Conservation (phyloP, 768 basidiomycete species). For the Leccinum uliginosum region DNA sequence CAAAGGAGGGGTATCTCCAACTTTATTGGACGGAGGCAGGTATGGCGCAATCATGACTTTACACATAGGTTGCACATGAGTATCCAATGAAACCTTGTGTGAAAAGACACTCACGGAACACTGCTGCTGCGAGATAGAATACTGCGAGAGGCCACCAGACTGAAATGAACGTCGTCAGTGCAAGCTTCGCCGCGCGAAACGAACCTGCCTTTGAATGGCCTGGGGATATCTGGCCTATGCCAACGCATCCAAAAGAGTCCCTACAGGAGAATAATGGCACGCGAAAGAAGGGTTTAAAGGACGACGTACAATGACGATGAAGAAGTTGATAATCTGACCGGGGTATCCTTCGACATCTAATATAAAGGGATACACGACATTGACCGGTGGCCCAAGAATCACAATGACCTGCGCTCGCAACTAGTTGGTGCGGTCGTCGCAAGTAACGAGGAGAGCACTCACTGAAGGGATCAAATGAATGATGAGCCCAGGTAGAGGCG, state of each 20-base stretch:
- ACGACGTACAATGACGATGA: slow-evolving; percentile 47
- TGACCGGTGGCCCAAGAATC: slow-evolving; percentile 50
- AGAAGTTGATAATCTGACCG: slow-evolving; percentile 50
- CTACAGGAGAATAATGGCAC: slow-evolving; percentile 15
- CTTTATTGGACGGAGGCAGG: slow-evolving; percentile 46
- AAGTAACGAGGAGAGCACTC: slow-evolving; percentile 1
- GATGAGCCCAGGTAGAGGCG: slow-evolving; percentile 52
- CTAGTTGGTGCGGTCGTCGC: not conserved
- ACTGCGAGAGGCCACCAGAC: slow-evolving; percentile 55
- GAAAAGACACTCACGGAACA: slow-evolving; percentile 40
- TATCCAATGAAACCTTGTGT: slow-evolving; percentile 1
- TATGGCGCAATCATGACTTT: slow-evolving; percentile 55
- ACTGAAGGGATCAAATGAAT: slow-evolving; percentile 53
- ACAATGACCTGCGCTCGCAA: slow-evolving; percentile 39
- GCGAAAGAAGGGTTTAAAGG: too few species aligned
- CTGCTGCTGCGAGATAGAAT: slow-evolving; percentile 49
- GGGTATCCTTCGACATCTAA: slow-evolving; percentile 51
- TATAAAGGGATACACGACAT: slow-evolving; percentile 57
- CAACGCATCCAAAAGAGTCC: slow-evolving; percentile 56
- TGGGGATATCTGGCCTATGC: slow-evolving; percentile 39
- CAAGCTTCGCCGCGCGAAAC: not conserved
- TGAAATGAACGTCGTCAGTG: slow-evolving; percentile 7
- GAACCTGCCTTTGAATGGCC: slow-evolving; percentile 50
- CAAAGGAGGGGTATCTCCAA: slow-evolving; percentile 57
- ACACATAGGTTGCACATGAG: not conserved